Evolutionary conservation across 2,329 filamentous ascomycete genomes (phyloP).

Genomic region (Delphinella strobiligena): DNA sequence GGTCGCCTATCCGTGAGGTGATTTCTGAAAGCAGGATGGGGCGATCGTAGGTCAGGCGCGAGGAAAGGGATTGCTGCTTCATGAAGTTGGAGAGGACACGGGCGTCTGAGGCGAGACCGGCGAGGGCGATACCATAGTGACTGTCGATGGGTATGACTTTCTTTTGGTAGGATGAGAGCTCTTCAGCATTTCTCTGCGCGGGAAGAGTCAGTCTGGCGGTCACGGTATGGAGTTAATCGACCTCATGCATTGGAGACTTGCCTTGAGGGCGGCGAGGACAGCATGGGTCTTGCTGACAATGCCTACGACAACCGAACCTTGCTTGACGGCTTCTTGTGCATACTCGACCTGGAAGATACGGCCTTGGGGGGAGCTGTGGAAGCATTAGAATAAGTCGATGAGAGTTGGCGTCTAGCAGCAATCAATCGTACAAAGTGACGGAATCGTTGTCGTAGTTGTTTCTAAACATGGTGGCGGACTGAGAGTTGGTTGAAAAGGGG

Average conservation of each 20-base stretch:
- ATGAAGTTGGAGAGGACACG: slow-evolving; percentile 99
- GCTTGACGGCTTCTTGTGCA: slow-evolving; percentile 96
- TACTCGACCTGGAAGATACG: slow-evolving; percentile 99
- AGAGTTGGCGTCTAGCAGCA: background rate
- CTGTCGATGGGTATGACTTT: slow-evolving; percentile 96
- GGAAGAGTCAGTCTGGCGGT: slow-evolving; percentile 5
- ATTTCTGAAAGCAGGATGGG: slow-evolving; percentile 83
- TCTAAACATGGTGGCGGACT: slow-evolving; percentile 73
- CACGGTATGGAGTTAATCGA: background rate
- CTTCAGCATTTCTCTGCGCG: slow-evolving; percentile 85
- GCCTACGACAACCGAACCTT: slow-evolving; percentile 94
- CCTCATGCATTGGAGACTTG: no score
- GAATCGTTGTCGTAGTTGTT: slow-evolving; percentile 99
- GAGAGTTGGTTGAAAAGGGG: no score
- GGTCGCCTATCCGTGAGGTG: slow-evolving; percentile 84
- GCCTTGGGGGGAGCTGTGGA: slow-evolving; percentile 84
- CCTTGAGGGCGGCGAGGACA: slow-evolving; percentile 93
- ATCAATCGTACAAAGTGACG: slow-evolving; percentile 80
- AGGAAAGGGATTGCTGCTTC: slow-evolving; percentile 96
- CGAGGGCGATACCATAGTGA: slow-evolving; percentile 89
- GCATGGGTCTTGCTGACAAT: slow-evolving; percentile 97
- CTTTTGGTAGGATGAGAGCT: slow-evolving; percentile 99
- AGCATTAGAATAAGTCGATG: slow-evolving; percentile 6
- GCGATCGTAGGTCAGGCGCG: slow-evolving; percentile 90
- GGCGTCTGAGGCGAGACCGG: slow-evolving; percentile 91